Conservation (phyloP, 1,139 yeast species). For the Yamadazyma buinensis region DNA sequence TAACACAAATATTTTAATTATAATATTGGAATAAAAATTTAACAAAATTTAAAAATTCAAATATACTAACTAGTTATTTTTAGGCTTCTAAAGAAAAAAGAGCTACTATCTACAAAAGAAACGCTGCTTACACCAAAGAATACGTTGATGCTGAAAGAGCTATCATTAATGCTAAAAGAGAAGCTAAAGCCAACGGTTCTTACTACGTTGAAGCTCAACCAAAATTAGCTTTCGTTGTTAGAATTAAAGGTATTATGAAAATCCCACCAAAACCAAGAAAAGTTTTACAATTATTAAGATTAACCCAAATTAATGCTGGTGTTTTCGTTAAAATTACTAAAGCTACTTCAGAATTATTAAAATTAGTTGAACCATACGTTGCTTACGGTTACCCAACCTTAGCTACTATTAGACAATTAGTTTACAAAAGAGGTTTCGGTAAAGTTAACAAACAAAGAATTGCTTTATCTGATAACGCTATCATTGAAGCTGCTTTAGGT, state of each 20-base stretch:
- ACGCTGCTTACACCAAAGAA: constrained; percentile 97
- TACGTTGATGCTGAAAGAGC: constrained; percentile 95
- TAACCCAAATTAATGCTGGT: constrained; percentile 98
- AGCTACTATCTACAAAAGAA: constrained; percentile 93
- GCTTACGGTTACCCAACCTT: constrained; percentile 99
- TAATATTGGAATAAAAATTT: too few species aligned
- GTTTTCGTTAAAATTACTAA: constrained; percentile 97
- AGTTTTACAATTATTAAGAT: constrained; percentile 96
- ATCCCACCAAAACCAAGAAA: constrained; percentile 99
- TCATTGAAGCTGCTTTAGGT: constrained; percentile 92
- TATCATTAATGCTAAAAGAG: constrained; percentile 88
- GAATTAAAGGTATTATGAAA: constrained; percentile 99
- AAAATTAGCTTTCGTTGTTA: constrained; percentile 93
- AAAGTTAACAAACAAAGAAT: constrained; percentile 98
- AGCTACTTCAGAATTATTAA: constrained; percentile 96
- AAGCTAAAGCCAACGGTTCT: constrained; percentile 93
- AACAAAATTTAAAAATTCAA: neutral
- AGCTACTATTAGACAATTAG: constrained; percentile 91
- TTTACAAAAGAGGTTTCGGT: constrained; percentile 99
- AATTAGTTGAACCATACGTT: constrained; percentile 98
- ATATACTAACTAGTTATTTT: constrained; percentile 33
- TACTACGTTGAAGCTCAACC: constrained; percentile 98
- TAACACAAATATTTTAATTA: too few species aligned
- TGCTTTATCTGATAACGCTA: constrained; percentile 88
- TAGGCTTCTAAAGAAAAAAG: constrained; percentile 90